Percentiles rank a stretch among this genome's conserved stretches.
Conservation (phyloP, 1,284 basidiomycete species). For the Cryptococcus depauperatus region DNA sequence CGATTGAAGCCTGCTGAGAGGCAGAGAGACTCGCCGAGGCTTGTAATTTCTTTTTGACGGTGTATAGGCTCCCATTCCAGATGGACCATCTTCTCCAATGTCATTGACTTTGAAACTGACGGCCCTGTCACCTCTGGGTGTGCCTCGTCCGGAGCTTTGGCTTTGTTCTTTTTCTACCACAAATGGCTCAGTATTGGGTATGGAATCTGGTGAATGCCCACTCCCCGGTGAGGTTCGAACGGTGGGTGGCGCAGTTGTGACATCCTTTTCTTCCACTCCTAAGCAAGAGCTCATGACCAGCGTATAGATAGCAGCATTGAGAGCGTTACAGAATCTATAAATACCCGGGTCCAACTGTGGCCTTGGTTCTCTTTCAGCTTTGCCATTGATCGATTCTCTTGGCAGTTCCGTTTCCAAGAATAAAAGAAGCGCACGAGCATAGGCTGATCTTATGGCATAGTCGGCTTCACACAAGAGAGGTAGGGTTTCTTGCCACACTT, state of each 20-base stretch:
- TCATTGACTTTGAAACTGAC: constrained; percentile 34
- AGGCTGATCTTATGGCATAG: constrained; percentile 65
- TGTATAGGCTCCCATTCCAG: constrained; percentile 7
- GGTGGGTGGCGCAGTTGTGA: not conserved
- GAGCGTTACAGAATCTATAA: constrained; percentile 61
- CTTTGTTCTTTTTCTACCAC: constrained; percentile 1
- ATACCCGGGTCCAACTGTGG: constrained; percentile 21
- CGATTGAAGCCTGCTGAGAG: constrained; percentile 50
- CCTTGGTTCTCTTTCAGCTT: constrained; percentile 11
- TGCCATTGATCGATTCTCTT: constrained; percentile 6
- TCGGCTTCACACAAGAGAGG: constrained; percentile 70
- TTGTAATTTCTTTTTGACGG: constrained; percentile 17
- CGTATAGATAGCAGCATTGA: constrained; percentile 69
- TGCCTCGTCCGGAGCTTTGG: constrained; percentile 2
- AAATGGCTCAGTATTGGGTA: not conserved
- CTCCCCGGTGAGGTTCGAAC: not conserved
- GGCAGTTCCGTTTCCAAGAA: constrained; percentile 70
- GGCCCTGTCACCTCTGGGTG: constrained; percentile 15
- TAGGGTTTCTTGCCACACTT: constrained; percentile 81
- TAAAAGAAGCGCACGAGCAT: constrained; percentile 60
- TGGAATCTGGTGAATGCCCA: not conserved
- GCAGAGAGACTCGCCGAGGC: constrained; percentile 40
- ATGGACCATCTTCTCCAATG: constrained; percentile 6
- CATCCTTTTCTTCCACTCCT: constrained; percentile 41
- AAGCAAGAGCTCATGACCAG: constrained; percentile 62